Evolutionary conservation across 164 flowering plant genomes (phyloP), one percentile per base, ranked within the genome.

Genomic region (Platanus orientalis): DNA sequence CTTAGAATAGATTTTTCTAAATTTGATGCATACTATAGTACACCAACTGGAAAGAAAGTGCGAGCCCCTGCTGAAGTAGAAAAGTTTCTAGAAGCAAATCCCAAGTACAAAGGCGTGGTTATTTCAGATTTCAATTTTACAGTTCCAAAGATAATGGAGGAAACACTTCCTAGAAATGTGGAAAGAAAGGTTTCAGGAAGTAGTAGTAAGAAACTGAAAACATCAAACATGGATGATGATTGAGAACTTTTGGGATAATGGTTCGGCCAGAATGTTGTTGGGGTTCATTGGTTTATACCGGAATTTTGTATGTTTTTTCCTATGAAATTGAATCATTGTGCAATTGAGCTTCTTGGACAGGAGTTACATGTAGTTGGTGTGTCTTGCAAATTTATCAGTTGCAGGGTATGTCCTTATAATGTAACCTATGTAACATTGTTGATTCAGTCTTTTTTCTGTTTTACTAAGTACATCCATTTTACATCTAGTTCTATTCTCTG

Each of bases 141-240:
- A 1, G 36, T 47, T 49, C 95, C 98, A 32, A 92, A 85, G 79
- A 54, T 92, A 16, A 72, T 81, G 80, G 80, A 78, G 23, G 90
- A 85, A 21, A 87, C 90, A 34, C 50, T 85, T 34, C 96, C 90
- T 19, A 71, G 36, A 14, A 20, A 62, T 58, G 64, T 65, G n/a
- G 71, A 29, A 29, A 50, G 55, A 52, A 67, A 60, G 66, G 25
- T 7, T 42, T 3, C 56, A 60, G 36, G 57, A 20, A 63, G 42
- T 52, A 27, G 67, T 39, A 67, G 24, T 28, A 79, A 71, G 62
- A 80, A 36, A 62, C 19, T 23, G 9, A 82, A 73, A 59, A 40
- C 49, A 30, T 40, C 69, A 30, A 61, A 67, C 27, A 25, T 7
- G 19, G 53, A 4, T 14, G 65, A 55, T 28, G 61, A 56, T 26